Percentiles rank a stretch among this genome's conserved stretches.
phyloP scores from a whole-genome alignment of 2,329 filamentous ascomycete genomes.

The Celoporthe dispersa region DNA sequence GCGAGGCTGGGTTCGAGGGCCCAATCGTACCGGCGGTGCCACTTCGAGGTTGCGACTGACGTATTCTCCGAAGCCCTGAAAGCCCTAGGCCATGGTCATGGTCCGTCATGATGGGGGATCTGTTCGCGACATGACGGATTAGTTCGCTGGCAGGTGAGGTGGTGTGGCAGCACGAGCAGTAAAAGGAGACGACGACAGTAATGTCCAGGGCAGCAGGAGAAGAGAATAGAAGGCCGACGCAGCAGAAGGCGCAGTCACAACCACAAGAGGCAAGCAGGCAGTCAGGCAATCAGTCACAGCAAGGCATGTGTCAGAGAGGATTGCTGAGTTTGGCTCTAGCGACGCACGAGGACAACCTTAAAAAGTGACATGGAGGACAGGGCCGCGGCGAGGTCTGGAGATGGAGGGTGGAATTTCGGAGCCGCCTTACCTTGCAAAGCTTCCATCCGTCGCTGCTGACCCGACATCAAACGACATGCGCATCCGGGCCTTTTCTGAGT shows the following conservation, averaged over 20 bases:
- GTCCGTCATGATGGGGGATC: constrained; percentile 81
- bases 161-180: constrained; percentile 31
- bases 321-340: constrained; percentile 12
- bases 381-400: neutral
- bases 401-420: constrained; percentile 20
- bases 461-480: constrained; percentile 80
- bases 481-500: constrained; percentile 63
- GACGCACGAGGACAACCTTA: constrained; percentile 15
- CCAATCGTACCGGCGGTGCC: constrained; percentile 66
- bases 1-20: constrained; percentile 65
- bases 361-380: constrained; percentile 8
- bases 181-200: constrained; percentile 25
- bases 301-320: constrained; percentile 33
- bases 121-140: constrained; percentile 42
- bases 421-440: constrained; percentile 70
- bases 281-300: neutral
- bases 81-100: constrained; percentile 86
- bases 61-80: constrained; percentile 89
- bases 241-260: constrained; percentile 15
- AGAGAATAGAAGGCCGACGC: neutral
- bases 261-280: neutral
- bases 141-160: constrained; percentile 31
- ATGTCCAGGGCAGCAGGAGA: constrained; percentile 7
- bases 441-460: constrained; percentile 67
- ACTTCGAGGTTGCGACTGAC: constrained; percentile 76